A percentile compares a stretch with the other conserved stretches of the same genome.
Conservation (phyloP, 805 yeast genomes). For the Lipomyces oligophaga region DNA sequence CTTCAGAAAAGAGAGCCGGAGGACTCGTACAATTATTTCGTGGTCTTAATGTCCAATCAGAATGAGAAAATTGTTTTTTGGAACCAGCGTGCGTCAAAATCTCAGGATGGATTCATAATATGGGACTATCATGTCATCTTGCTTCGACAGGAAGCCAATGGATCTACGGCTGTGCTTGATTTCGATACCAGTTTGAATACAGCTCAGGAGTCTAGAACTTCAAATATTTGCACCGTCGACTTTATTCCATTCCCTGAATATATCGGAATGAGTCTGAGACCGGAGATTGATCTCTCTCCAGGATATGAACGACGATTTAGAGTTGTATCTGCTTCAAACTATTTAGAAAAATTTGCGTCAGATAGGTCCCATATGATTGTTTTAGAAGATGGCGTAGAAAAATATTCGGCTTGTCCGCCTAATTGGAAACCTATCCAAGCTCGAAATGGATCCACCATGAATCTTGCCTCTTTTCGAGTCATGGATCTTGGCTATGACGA, state of each 20-base stretch:
- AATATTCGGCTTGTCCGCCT: too few relatives aligned
- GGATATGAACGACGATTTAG: conserved; percentile 1
- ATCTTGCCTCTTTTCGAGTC: too few relatives aligned
- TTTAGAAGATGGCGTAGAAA: too few relatives aligned
- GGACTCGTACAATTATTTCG: background rate
- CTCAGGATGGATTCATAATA: conserved; percentile 3
- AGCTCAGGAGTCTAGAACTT: background rate
- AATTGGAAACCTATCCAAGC: too few relatives aligned
- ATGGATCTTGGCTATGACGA: too few relatives aligned
- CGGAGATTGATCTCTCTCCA: background rate
- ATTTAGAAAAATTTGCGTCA: conserved; percentile 14
- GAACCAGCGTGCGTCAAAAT: conserved; percentile 2
- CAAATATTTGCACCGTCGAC: conserved; percentile 1
- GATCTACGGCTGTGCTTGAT: conserved; percentile 6
- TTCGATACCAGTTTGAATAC: conserved; percentile 5
- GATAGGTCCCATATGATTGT: conserved; percentile 21
- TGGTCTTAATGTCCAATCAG: conserved; percentile 12
- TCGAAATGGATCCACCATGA: too few relatives aligned
- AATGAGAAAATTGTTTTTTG: conserved; percentile 2
- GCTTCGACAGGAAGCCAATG: background rate
- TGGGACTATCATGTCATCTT: conserved; percentile 26
- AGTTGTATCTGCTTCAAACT: conserved; percentile 1
- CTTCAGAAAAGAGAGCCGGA: background rate
- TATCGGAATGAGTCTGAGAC: conserved; percentile 2
- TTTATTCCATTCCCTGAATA: conserved; percentile 4